phyloP scores from a whole-genome alignment of 371 early-diverging fungal species.

The Mucor saturninus region DNA sequence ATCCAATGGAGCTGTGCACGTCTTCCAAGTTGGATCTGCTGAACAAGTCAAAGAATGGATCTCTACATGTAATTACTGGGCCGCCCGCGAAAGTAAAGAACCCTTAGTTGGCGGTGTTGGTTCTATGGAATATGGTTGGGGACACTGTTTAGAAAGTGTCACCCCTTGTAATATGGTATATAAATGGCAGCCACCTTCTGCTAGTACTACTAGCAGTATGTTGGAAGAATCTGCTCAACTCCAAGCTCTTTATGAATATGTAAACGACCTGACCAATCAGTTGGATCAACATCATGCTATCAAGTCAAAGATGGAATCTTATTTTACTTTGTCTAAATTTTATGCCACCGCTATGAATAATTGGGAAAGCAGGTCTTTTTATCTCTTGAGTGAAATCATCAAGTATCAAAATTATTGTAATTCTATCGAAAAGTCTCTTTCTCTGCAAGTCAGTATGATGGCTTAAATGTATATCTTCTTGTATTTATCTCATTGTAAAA shows the following conservation, averaged over 20 bases:
- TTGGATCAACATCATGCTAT: conserved; percentile 42
- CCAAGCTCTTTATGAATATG: conserved; percentile 31
- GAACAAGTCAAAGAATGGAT: conserved; percentile 81
- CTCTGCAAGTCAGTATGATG: not conserved
- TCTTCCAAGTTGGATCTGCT: conserved; percentile 77
- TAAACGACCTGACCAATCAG: conserved; percentile 37
- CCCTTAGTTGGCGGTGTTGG: conserved; percentile 84
- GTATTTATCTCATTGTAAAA: too few relatives aligned
- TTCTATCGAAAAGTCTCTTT: conserved; percentile 60
- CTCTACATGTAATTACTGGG: conserved; percentile 87
- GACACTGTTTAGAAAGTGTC: conserved; percentile 46
- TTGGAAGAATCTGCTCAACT: conserved; percentile 39
- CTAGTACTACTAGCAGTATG: conserved; percentile 31
- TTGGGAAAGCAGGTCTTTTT: conserved; percentile 78
- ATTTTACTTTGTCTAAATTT: conserved; percentile 15
- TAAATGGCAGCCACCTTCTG: conserved; percentile 44
- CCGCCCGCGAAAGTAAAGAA: conserved; percentile 84
- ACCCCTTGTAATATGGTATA: conserved; percentile 5
- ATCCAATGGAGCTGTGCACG: conserved; percentile 75
- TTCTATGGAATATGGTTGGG: conserved; percentile 93
- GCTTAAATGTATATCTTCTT: too few relatives aligned
- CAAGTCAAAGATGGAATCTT: conserved; percentile 38
- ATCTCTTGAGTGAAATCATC: conserved; percentile 64
- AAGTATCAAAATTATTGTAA: conserved; percentile 59
- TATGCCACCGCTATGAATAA: conserved; percentile 70